These are phyloP conservation scores for Hyphopichia khmerensis DNA, from an alignment of 1,139 yeast species.

Conservation along the genomic window DNA sequence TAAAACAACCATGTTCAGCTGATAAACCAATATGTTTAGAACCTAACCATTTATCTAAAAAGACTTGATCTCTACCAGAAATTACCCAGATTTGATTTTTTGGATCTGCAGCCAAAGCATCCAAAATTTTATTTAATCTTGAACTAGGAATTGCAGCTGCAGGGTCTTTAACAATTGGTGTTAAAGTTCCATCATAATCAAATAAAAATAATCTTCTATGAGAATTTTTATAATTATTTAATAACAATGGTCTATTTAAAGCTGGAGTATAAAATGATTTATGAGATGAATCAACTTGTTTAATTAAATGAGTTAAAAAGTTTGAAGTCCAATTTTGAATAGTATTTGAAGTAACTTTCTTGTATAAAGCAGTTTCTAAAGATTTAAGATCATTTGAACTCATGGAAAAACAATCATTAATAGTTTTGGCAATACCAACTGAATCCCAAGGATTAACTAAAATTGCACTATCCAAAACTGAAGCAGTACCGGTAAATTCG, in stretches of 20 bases:
- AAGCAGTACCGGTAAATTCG: constrained; percentile 91
- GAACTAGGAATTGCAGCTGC: constrained; percentile 97
- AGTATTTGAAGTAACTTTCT: constrained; percentile 67
- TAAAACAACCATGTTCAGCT: constrained; percentile 97
- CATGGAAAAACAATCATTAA: constrained; percentile 65
- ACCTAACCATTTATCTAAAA: constrained; percentile 89
- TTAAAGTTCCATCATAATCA: constrained; percentile 96
- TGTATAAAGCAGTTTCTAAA: constrained; percentile 55
- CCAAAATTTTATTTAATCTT: constrained; percentile 59
- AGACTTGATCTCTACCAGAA: constrained; percentile 91
- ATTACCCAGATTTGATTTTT: constrained; percentile 91
- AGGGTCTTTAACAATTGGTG: constrained; percentile 95
- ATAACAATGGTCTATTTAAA: constrained; percentile 67
- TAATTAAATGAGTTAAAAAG: constrained; percentile 56
- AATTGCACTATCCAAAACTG: constrained; percentile 74
- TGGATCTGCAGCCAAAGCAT: constrained; percentile 68
- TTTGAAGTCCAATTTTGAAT: constrained; percentile 79
- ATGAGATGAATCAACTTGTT: constrained; percentile 45
- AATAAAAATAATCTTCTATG: constrained; percentile 76
- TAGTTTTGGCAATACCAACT: constrained; percentile 85
- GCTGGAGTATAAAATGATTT: constrained; percentile 75
- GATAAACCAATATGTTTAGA: constrained; percentile 70
- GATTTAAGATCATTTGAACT: constrained; percentile 30
- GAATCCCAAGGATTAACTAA: constrained; percentile 97
- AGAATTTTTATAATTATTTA: constrained; percentile 60